phyloP scores from a whole-genome alignment of 768 basidiomycete genomes.

The Tulasnella sp. region DNA sequence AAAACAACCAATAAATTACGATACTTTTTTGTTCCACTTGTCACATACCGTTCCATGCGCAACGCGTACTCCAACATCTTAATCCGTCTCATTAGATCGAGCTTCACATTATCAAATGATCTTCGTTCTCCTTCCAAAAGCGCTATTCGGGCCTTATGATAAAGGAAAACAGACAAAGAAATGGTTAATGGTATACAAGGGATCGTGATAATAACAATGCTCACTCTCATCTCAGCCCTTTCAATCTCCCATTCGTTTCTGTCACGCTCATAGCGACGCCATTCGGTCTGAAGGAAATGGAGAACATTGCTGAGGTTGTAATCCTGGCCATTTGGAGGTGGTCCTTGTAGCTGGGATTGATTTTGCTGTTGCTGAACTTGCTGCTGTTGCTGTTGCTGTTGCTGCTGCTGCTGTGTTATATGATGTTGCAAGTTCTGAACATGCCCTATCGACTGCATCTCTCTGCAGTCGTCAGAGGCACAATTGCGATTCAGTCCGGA shows the following conservation, averaged over 20 bases:
- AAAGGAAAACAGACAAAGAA: not conserved
- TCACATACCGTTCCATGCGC: slow-evolving; percentile 82
- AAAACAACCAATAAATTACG: slow-evolving; percentile 14
- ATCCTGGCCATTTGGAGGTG: slow-evolving; percentile 79
- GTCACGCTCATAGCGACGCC: slow-evolving; percentile 94
- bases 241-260: slow-evolving; percentile 99
- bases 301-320: slow-evolving; percentile 87
- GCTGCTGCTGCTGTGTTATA: slow-evolving; percentile 32
- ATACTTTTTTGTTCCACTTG: slow-evolving; percentile 1
- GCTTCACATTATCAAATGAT: slow-evolving; percentile 92
- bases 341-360: slow-evolving; percentile 42
- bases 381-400: slow-evolving; percentile 30
- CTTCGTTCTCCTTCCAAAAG: slow-evolving; percentile 92
- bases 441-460: slow-evolving; percentile 32
- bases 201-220: slow-evolving; percentile 25
- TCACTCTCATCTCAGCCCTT: slow-evolving; percentile 93
- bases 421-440: slow-evolving; percentile 23
- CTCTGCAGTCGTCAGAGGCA: too few relatives aligned
- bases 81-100: slow-evolving; percentile 89
- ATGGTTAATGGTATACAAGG: not conserved
- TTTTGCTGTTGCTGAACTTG: slow-evolving; percentile 32
- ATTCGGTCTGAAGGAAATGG: slow-evolving; percentile 96
- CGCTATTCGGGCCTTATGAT: slow-evolving; percentile 77
- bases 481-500: too few relatives aligned
- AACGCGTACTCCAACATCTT: slow-evolving; percentile 99